A percentile compares a stretch with the other conserved stretches of the same genome.
phyloP scores from a whole-genome alignment of 768 basidiomycete species.

The Leucogyrophana mollusca region DNA sequence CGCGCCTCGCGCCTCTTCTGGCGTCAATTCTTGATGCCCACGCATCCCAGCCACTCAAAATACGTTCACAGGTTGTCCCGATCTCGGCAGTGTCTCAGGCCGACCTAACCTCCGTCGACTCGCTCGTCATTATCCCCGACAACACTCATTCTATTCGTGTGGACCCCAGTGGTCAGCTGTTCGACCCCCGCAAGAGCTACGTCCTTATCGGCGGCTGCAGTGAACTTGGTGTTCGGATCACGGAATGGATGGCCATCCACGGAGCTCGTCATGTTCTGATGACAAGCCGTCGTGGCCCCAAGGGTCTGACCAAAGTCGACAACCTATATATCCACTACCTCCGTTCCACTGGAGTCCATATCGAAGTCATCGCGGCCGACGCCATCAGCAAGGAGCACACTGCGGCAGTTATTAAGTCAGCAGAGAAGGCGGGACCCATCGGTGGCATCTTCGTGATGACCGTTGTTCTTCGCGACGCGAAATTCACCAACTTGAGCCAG shows the following conservation, averaged over 20 bases:
- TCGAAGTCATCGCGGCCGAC: constrained; percentile 27
- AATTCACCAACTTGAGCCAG: constrained; percentile 32
- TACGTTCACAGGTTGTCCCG: constrained; percentile 9
- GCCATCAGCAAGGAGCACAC: constrained; percentile 22
- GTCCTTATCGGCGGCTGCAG: constrained; percentile 22
- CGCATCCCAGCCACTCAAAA: constrained; percentile 10
- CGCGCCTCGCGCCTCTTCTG: constrained; percentile 15
- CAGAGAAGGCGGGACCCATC: constrained; percentile 21
- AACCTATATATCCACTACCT: constrained; percentile 26
- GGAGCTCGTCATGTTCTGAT: constrained; percentile 32
- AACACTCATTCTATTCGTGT: constrained; percentile 4
- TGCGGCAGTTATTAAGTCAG: constrained; percentile 17
- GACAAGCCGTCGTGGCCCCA: constrained; percentile 22
- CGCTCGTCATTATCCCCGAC: constrained; percentile 13
- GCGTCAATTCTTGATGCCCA: constrained; percentile 19
- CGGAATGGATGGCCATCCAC: constrained; percentile 32
- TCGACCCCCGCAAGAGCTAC: constrained; percentile 27
- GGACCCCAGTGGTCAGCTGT: constrained; percentile 16
- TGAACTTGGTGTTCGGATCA: constrained; percentile 24
- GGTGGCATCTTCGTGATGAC: constrained; percentile 34
- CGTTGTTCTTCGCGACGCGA: constrained; percentile 31
- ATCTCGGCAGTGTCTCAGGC: constrained; percentile 3
- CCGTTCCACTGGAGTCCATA: constrained; percentile 19
- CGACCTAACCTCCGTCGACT: constrained; percentile 3
- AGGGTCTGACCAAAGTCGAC: constrained; percentile 19